Evolutionary conservation across 148 eudicot species (phyloP), one percentile per base, ranked within the genome.

Genomic region (Fallopia convolvulus): DNA sequence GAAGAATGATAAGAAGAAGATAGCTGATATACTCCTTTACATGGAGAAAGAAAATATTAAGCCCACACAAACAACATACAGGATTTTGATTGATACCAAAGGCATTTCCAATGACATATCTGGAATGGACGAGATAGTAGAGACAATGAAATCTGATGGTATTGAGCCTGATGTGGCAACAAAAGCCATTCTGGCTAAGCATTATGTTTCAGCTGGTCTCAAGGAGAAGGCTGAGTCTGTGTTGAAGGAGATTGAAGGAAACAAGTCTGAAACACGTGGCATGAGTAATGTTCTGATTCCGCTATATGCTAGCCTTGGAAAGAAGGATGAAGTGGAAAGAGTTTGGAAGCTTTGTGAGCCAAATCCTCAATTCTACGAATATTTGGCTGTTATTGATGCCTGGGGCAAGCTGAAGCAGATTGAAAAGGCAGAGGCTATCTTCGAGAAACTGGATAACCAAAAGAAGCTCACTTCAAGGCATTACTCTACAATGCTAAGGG

Each of bases 41-140:
- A 95, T 95, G 99, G 99, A 95, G 83, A 88, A 95, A 83, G 93
- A 87, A 82, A 76, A 91, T 77, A 78, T 95, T 40, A 89, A 90
- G 74, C 94, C 99, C 5, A 36, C 90, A 50, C 76, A 39, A 46
- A 84, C 86, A 82, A 95, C 99, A 47, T 95, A 91, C 84, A 83
- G 77, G 78, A 10, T 92, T 47, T 85, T 95, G 79, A 87, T 95
- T 47, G 94, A 92, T 76, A 81, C 86, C 76, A 95, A 95, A 83
- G 97, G 99, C 40, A 85, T 78, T 58, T 75, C 85, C 0, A 86
- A 87, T 75, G 99, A 95, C 78, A 84, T 91, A 0, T n/a, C 71
- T n/a, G 97, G 97, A 42, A 90, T 95, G 97, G 97, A 95, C 53
- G 84, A 91, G 86, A 76, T 95, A 78, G 79, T 91, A 42, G 99